phyloP scores from a whole-genome alignment of 768 basidiomycete species.

The Agrocybe pediades region DNA sequence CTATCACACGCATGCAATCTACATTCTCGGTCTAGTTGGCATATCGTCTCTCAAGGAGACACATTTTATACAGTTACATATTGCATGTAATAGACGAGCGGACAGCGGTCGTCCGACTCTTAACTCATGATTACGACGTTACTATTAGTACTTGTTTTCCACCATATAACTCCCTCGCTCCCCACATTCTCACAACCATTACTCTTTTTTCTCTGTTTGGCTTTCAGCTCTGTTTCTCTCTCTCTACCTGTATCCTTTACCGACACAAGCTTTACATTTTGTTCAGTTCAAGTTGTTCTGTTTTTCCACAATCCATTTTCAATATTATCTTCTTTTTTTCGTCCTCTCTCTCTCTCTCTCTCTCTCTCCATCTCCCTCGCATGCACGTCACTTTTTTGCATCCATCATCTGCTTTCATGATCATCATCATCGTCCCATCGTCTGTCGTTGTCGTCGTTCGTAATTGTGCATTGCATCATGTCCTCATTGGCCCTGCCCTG shows the following conservation, averaged over 20 bases:
- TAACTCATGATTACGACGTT: conserved; percentile 21
- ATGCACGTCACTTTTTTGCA: too few relatives aligned
- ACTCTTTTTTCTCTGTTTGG: too few relatives aligned
- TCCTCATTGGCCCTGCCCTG: too few relatives aligned
- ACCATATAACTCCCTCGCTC: conserved; percentile 7
- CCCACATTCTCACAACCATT: conserved; percentile 10
- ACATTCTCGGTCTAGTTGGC: conserved; percentile 36
- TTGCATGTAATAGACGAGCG: conserved; percentile 60
- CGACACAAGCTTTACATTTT: too few relatives aligned
- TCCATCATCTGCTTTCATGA: conserved; percentile 13
- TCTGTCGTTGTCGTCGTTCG: too few relatives aligned
- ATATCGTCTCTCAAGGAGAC: conserved; percentile 74
- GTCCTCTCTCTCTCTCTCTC: too few relatives aligned
- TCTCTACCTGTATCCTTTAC: conserved; percentile 20
- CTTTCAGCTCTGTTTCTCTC: too few relatives aligned
- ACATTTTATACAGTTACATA: conserved; percentile 48
- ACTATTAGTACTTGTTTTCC: conserved; percentile 13
- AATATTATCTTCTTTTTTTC: conserved; percentile 19
- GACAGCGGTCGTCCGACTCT: conserved; percentile 20
- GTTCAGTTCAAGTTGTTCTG: conserved; percentile 13
- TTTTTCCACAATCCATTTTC: conserved; percentile 6
- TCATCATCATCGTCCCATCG: conserved; percentile 4
- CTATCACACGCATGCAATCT: conserved; percentile 52
- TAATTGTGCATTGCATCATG: too few relatives aligned
- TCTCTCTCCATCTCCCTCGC: too few relatives aligned